Base-by-base conservation (phyloP, 2,329 filamentous ascomycete genomes). In the Aaosphaeria arxii region DNA sequence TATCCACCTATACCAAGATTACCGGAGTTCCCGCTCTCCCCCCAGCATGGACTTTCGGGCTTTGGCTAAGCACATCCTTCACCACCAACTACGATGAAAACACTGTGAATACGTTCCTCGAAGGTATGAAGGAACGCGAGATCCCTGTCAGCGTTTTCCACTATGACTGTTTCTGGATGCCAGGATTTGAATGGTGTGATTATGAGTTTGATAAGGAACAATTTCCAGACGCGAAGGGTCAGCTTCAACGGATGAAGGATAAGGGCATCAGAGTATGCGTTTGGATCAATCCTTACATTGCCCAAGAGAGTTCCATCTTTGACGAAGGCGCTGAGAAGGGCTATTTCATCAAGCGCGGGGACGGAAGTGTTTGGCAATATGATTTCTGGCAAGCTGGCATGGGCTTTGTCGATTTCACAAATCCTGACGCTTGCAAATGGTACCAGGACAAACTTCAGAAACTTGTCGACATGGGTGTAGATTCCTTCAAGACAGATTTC, bases 141-240 rank as follows among this genome's bases (percentile, higher is more conserved):
- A 51, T 53, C 24, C 47, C 51, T 28, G 48, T 53, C 13, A 48
- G 48, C 43, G 51, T 51, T 6, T 53, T 53, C 42, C 52, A 54
- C 41, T 54, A 49, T 32, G 52, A 54, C 35, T 53, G 50, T 30
- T 53, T 53, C 40, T 53, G 50, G 50, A 53, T 53, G 50, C 44
- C 44, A 6, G 50, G 48, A 32, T 50, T 53, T 40, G 45, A 53
- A 35, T 53, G 51, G 51, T 50, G 51, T 33, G 51, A 53, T 32
- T 53, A 48, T 40, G 45, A 50, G 13, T 53, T 53, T 40, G 51
- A 53, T 48, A 48, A 48, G 29, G 48, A 45, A 11, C 46, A 40
- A 17, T 53, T 53, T 36, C 51, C 51, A n/a, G 51, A 53, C 39
- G 48, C 51, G 4, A 41, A 36, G 30, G 48, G 51, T 7, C 51